Evolutionary conservation across 139 green algal genomes (phyloP), one percentile per base, ranked within the genome.

Genomic region (Volvox africanus): DNA sequence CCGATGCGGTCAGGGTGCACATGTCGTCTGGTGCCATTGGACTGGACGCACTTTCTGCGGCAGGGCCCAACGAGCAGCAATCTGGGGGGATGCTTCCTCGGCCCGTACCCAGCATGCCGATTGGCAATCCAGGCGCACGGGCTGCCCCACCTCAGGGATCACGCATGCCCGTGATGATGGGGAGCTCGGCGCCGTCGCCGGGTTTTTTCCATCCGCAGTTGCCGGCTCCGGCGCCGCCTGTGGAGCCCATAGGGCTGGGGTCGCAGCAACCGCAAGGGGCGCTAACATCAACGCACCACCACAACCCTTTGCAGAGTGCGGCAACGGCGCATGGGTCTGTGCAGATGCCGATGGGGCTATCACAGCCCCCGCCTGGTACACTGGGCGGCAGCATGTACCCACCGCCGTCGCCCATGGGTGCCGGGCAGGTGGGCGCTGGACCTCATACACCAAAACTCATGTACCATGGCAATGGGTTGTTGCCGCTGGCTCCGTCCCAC

Each of bases 361-460:
- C 32, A 32, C 14, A 14, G 18, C 1, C 18, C 13, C 80, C 80
- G 0, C 80, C 37, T 17, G 80, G 80, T n/a, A 44, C 50, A 0
- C 50, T 55, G 24, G 80, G 50, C 16, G 3, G 61, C 14, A 61
- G 61, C n/a, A 87, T 87, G 82, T 87, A 87, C 61, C 82, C 82
- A 21, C 55, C 55, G 26, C 55, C 13, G 18, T 55, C 44, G 44
- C 44, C 44, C 44, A 9, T 55, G 44, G 44, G 44, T 55, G 28
- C 16, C 12, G 80, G 55, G 21, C 76, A 77, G 36, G 37, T 77
- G 50, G 3, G 19, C 77, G 17, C 61, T 11, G 76, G 75, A 6
- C 61, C 33, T 24, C 21, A 55, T 55, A 55, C 44, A 5, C 44
- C 44, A 55, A 78, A 33, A 32, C 33, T 18, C 85, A 82, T 71